Evolutionary conservation across 495 filamentous ascomycete genomes (phyloP).

Genomic region (Xanthoparmelia taractica): DNA sequence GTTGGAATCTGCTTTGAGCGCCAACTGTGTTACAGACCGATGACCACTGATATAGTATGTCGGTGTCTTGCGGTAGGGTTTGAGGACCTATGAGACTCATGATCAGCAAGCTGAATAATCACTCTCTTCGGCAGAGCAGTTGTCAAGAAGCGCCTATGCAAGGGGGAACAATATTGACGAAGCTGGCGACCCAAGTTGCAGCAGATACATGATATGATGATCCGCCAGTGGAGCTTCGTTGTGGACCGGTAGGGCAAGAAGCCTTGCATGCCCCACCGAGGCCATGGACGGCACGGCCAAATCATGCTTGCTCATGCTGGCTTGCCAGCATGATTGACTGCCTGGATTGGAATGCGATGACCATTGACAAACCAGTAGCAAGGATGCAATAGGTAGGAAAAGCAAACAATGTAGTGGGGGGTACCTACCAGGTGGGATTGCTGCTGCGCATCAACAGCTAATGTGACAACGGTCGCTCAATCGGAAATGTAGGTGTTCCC

Average conservation of each 20-base stretch:
- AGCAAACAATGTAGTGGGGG: constrained; percentile 13
- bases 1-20: background rate
- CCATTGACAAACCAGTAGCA: constrained; percentile 1
- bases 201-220: background rate
- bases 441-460: constrained; percentile 15
- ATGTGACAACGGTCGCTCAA: constrained; percentile 6
- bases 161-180: background rate
- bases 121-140: no score
- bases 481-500: background rate
- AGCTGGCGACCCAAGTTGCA: background rate
- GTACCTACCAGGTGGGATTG: constrained; percentile 19
- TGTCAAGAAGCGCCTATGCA: background rate
- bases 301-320: background rate
- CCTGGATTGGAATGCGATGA: constrained; percentile 7
- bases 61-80: background rate
- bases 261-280: background rate
- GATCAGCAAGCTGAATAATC: background rate
- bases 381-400: background rate
- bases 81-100: background rate
- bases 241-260: background rate
- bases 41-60: background rate
- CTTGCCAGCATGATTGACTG: background rate
- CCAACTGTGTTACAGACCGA: background rate
- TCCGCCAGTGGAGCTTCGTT: background rate
- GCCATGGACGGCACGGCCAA: background rate